phyloP scores from a whole-genome alignment of 352 stramenopile genomes.

The Pythium coloratum region DNA sequence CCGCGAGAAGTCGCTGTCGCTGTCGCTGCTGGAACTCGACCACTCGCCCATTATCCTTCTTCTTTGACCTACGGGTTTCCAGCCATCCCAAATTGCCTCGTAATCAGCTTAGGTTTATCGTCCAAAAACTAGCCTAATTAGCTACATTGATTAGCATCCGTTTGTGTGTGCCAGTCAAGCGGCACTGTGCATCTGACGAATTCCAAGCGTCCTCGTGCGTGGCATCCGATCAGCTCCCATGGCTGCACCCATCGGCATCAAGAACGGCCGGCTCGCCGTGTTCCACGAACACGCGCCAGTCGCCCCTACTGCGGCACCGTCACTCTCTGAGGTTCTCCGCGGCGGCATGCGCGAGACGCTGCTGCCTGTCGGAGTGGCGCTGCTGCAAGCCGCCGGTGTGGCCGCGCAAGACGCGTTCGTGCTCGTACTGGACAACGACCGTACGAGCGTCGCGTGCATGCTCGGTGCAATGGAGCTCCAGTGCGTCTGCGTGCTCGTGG shows the following conservation, averaged over 20 bases:
- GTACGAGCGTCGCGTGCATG: slow-evolving; percentile 71
- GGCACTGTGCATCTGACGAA: background rate
- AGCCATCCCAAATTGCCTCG: background rate
- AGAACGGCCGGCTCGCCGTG: slow-evolving; percentile 54
- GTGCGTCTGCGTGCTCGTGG: slow-evolving; percentile 56
- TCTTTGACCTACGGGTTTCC: background rate
- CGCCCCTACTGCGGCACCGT: slow-evolving; percentile 6
- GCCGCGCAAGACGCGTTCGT: slow-evolving; percentile 49
- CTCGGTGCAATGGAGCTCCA: slow-evolving; percentile 64
- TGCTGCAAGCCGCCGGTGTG: slow-evolving; percentile 43
- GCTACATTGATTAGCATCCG: background rate
- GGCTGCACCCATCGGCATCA: slow-evolving; percentile 53
- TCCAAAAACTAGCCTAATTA: background rate
- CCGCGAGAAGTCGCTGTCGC: slow-evolving; percentile 12
- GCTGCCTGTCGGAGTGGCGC: slow-evolving; percentile 45
- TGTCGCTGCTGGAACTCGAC: slow-evolving; percentile 13
- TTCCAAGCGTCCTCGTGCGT: slow-evolving; percentile 2
- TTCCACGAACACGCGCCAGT: slow-evolving; percentile 33
- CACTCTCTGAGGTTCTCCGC: slow-evolving; percentile 27
- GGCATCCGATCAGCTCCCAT: slow-evolving; percentile 9
- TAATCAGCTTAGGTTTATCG: slow-evolving; percentile 4
- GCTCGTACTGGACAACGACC: slow-evolving; percentile 73
- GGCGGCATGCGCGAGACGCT: slow-evolving; percentile 46
- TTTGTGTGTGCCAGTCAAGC: background rate
- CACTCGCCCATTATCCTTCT: slow-evolving; percentile 10